A percentile compares a stretch with the other conserved stretches of the same genome.
Conservation (phyloP, 1,284 basidiomycete genomes). For the Naganishia albida region DNA sequence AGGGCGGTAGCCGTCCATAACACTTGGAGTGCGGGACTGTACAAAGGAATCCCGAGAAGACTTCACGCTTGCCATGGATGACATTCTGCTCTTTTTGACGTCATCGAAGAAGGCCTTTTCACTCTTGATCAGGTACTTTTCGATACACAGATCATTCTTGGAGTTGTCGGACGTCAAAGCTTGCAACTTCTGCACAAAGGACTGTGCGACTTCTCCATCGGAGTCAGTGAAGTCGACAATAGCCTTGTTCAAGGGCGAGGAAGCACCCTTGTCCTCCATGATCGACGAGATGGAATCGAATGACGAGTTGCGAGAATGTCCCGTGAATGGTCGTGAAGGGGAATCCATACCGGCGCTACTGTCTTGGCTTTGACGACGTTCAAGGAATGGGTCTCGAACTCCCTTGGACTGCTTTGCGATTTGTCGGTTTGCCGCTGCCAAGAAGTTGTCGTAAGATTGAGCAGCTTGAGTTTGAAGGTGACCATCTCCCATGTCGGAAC, state of each 20-base stretch:
- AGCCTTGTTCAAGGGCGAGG: constrained; percentile 87
- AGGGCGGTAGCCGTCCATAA: constrained; percentile 70
- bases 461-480: constrained; percentile 41
- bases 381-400: constrained; percentile 73
- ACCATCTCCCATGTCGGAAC: constrained; percentile 50
- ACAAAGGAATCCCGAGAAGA: constrained; percentile 73
- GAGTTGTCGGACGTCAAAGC: constrained; percentile 79
- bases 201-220: constrained; percentile 83
- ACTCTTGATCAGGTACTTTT: constrained; percentile 82
- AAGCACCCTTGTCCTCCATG: constrained; percentile 76
- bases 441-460: constrained; percentile 70
- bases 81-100: constrained; percentile 79
- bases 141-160: constrained; percentile 84
- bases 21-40: constrained; percentile 57
- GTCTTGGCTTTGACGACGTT: constrained; percentile 51
- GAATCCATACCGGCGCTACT: constrained; percentile 42
- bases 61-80: constrained; percentile 47
- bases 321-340: constrained; percentile 72
- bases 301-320: constrained; percentile 75
- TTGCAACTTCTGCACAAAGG: constrained; percentile 83
- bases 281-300: constrained; percentile 85
- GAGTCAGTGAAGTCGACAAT: constrained; percentile 88
- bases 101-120: constrained; percentile 90
- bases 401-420: constrained; percentile 75
- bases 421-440: constrained; percentile 76